Base-by-base conservation (phyloP, 78 protist genomes). In the Salpingoeca rosetta region DNA sequence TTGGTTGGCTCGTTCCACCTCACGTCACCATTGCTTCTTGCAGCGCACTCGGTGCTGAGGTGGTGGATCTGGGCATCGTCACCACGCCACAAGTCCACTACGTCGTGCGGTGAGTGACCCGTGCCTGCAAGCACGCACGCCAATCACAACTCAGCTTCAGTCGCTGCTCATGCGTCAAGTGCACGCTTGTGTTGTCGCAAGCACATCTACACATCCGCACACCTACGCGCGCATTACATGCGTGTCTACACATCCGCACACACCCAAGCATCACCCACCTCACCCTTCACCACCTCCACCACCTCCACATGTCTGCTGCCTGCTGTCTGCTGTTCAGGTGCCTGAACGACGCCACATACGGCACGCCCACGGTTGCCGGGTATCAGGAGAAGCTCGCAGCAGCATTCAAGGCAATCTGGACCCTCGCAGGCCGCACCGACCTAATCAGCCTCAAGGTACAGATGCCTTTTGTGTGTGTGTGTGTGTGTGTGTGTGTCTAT, bases 1-100 rank as follows among this genome's bases (percentile, higher is more conserved):
- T n/a, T 51, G 31, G 31, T 51, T 51, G 65, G 65, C 7, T 51
- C 65, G 17, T 51, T 7, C 65, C 7, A 51, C 65, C 31, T 17
- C 31, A 17, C 17, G 7, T 51, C 31, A 51, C 7, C 17, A 22
- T 51, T 7, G 65, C 17, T 7, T 7, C 65, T 51, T 51, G 65
- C 65, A n/a, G 36, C 0, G 87, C 83, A 31, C 80, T 83, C 1
- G 43, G 27, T 1, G 87, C 76, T 27, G 76, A 7, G n/a, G 26
- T 36, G 44, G 39, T 17, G 37, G 88, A 85, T 44, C 0, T 27
- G 26, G 94, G 94, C 37, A 42, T 85, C 44, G 74, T 92, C 39
- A 89, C 92, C 26, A 92, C 94, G 31, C 94, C 94, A 11, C 92
- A 86, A 73, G 86, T 92, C 35, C 94, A 92, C 80, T 90, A 77